Base-by-base conservation (phyloP, 1,139 yeast species). In the Suhomyces terraborum region DNA sequence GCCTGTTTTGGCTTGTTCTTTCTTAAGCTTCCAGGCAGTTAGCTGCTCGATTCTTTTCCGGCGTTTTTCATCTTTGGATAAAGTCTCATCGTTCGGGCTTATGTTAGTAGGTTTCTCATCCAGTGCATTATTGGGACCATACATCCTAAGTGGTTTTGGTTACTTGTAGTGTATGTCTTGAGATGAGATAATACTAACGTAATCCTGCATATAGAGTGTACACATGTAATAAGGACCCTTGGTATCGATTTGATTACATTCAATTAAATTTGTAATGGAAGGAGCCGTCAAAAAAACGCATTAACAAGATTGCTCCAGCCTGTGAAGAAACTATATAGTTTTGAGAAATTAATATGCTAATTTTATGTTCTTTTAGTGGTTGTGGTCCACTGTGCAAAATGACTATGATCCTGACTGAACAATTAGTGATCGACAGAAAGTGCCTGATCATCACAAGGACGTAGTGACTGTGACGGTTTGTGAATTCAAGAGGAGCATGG, bases 391-490 rank as follows among this genome's bases (percentile, higher is more conserved):
- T n/a, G n/a, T n/a, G n/a, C n/a, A n/a, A n/a, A n/a, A n/a, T n/a
- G n/a, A n/a, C n/a, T n/a, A n/a, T n/a, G n/a, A n/a, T n/a, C n/a
- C n/a, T n/a, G n/a, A n/a, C n/a, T n/a, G n/a, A n/a, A n/a, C n/a
- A n/a, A n/a, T n/a, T n/a, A n/a, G n/a, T n/a, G n/a, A n/a, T n/a
- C n/a, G n/a, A n/a, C n/a, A n/a, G 3, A 22, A 6, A 4, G n/a
- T 22, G 25, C 25, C 10, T 5, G 4, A 12, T 14, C 27, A 21
- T 42, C 67, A 87, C 48, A 87, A 68, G 17, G 95, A 89, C 9
- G 97, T 91, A 0, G 98, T 93, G 1, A 93, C 98, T 0, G 98
- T 93, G 69, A 91, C 88, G 0, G 96, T 84, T 62, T 89, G 95
- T 0, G 97, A 88, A 58, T 93, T 91, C 42, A 93, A 73, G 47